Evolutionary conservation across 1,139 yeast genomes (phyloP).

Genomic region (Candida sanyaensis): DNA sequence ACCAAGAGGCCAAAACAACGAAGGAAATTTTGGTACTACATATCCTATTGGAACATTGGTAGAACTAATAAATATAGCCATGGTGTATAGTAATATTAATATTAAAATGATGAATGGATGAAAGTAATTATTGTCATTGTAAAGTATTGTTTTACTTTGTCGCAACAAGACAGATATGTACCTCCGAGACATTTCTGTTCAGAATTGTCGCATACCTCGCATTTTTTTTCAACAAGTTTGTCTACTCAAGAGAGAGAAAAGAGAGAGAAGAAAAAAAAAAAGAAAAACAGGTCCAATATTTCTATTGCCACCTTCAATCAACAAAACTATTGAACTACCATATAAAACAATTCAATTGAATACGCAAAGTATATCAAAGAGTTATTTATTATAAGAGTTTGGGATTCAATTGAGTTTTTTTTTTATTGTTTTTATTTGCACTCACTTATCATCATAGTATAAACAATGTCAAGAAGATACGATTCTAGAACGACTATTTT

Average conservation of each 20-base stretch:
- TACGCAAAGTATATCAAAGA: too few relatives aligned
- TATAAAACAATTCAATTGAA: background rate
- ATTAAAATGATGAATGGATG: background rate
- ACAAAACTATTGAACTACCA: background rate
- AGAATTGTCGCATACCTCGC: background rate
- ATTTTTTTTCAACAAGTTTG: background rate
- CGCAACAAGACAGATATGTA: background rate
- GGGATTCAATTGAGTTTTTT: background rate
- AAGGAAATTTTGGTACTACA: conserved; percentile 76
- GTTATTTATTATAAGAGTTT: too few relatives aligned
- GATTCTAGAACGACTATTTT: conserved; percentile 98
- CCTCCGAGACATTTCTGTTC: background rate
- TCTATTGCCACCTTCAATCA: background rate
- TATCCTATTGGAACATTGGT: conserved; percentile 76
- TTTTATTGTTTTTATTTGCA: background rate
- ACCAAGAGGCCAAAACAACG: conserved; percentile 72
- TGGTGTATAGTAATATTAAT: background rate
- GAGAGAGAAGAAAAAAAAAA: background rate
- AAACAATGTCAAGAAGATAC: conserved; percentile 54
- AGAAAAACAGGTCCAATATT: background rate
- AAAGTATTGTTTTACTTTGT: background rate
- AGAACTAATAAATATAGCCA: conserved; percentile 35
- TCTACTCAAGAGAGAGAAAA: background rate
- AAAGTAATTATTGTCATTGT: too few relatives aligned
- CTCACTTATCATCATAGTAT: background rate